Evolutionary conservation across 2,329 filamentous ascomycete species (phyloP).

Genomic region (Colletotrichum brevisporum): DNA sequence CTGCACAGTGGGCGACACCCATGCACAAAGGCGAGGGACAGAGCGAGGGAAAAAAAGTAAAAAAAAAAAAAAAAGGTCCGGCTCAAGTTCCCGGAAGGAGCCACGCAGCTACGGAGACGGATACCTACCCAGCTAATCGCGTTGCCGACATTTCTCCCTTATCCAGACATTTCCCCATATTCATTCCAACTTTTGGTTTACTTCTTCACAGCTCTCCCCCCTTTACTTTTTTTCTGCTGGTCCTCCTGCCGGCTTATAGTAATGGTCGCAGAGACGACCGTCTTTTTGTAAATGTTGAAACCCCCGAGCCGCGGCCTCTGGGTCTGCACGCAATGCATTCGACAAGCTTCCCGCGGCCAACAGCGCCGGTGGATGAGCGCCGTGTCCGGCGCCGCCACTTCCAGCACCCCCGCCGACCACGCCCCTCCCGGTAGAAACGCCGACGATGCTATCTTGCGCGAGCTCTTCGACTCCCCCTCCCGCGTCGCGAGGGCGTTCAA

Average conservation of each 20-base stretch:
- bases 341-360: slow-evolving; percentile 50
- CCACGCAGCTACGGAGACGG: not conserved
- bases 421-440: slow-evolving; percentile 57
- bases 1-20: slow-evolving; percentile 11
- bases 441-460: slow-evolving; percentile 82
- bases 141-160: slow-evolving; percentile 23
- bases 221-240: not conserved
- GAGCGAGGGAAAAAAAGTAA: no score
- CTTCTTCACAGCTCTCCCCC: slow-evolving; percentile 38
- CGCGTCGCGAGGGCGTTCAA: slow-evolving; percentile 76
- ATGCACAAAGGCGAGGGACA: slow-evolving; percentile 21
- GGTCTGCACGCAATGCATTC: slow-evolving; percentile 74
- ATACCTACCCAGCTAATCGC: slow-evolving; percentile 24
- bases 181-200: slow-evolving; percentile 7
- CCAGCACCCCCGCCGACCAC: slow-evolving; percentile 50
- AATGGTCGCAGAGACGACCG: slow-evolving; percentile 12
- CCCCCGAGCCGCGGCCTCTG: slow-evolving; percentile 62
- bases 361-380: slow-evolving; percentile 59
- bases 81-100: slow-evolving; percentile 17
- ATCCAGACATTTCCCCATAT: slow-evolving; percentile 21
- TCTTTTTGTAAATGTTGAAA: slow-evolving; percentile 52
- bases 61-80: slow-evolving; percentile 9
- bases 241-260: not conserved
- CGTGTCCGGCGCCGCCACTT: slow-evolving; percentile 51
- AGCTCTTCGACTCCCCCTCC: slow-evolving; percentile 84